Evolutionary conservation across 192 early-diverging fungal species (phyloP).

Genomic region (Rhizophagus clarus): DNA sequence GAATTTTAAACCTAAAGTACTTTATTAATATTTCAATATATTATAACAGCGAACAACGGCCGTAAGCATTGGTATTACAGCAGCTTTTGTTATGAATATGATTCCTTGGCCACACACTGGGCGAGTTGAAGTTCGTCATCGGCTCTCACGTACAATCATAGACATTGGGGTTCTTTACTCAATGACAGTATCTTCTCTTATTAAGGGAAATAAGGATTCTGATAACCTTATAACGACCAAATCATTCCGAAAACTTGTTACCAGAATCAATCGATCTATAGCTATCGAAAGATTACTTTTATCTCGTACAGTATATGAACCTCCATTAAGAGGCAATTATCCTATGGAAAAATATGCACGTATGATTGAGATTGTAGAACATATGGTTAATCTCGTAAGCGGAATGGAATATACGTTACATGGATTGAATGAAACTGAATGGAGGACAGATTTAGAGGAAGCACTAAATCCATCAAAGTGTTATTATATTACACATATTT

Average conservation of each 20-base stretch:
- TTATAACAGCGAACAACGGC: slow-evolving; percentile 35
- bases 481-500: slow-evolving; percentile 34
- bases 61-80: slow-evolving; percentile 36
- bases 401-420: slow-evolving; percentile 38
- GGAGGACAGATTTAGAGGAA: slow-evolving; percentile 33
- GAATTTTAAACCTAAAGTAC: background rate
- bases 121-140: slow-evolving; percentile 40
- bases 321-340: slow-evolving; percentile 40
- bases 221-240: slow-evolving; percentile 21
- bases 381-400: slow-evolving; percentile 38
- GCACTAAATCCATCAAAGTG: slow-evolving; percentile 1
- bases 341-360: slow-evolving; percentile 34
- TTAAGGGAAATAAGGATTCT: slow-evolving; percentile 23
- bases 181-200: slow-evolving; percentile 36
- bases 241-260: slow-evolving; percentile 36
- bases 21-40: background rate
- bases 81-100: slow-evolving; percentile 37
- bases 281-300: slow-evolving; percentile 36
- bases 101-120: slow-evolving; percentile 39
- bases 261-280: slow-evolving; percentile 38
- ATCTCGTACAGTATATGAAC: slow-evolving; percentile 43
- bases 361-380: slow-evolving; percentile 40
- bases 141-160: slow-evolving; percentile 35
- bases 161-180: slow-evolving; percentile 42
- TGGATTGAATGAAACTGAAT: slow-evolving; percentile 34